phyloP scores from a whole-genome alignment of 75 land plant species.

The Gnetum montanum region DNA sequence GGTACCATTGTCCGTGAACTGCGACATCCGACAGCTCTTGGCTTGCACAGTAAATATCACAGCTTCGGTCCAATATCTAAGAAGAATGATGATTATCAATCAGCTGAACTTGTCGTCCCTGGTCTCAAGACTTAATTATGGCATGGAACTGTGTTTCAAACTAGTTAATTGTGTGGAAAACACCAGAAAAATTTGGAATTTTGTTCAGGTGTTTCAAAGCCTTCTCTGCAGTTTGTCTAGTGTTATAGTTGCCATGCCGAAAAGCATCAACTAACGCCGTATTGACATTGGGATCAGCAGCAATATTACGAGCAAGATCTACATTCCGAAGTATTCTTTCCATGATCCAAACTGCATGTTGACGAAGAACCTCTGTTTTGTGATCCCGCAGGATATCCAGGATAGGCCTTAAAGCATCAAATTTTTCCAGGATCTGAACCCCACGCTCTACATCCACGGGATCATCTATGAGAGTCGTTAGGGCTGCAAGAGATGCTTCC shows the following conservation, averaged over 20 bases:
- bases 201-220: slow-evolving; percentile 85
- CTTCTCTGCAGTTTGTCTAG: slow-evolving; percentile 80
- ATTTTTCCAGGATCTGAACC: slow-evolving; percentile 36
- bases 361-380: slow-evolving; percentile 55
- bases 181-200: slow-evolving; percentile 88
- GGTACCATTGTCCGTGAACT: no score
- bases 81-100: no score
- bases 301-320: slow-evolving; percentile 56
- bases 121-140: no score
- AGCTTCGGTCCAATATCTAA: no score
- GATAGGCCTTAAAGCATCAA: slow-evolving; percentile 65
- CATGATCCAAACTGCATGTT: slow-evolving; percentile 74
- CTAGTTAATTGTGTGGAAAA: slow-evolving; percentile 37
- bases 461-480: slow-evolving; percentile 67
- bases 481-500: slow-evolving; percentile 80
- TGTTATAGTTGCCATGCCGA: slow-evolving; percentile 53
- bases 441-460: slow-evolving; percentile 62
- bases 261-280: slow-evolving; percentile 88
- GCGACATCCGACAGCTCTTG: no score
- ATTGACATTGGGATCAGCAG: slow-evolving; percentile 57
- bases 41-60: no score
- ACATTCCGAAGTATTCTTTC: slow-evolving; percentile 77
- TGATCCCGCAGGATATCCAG: slow-evolving; percentile 76
- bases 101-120: no score
- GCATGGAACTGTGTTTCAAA: no score